A percentile compares a stretch with the other conserved stretches of the same genome.
Evolutionary conservation across 2,329 filamentous ascomycete genomes (phyloP).

Genomic region (Pseudonectria buxi): DNA sequence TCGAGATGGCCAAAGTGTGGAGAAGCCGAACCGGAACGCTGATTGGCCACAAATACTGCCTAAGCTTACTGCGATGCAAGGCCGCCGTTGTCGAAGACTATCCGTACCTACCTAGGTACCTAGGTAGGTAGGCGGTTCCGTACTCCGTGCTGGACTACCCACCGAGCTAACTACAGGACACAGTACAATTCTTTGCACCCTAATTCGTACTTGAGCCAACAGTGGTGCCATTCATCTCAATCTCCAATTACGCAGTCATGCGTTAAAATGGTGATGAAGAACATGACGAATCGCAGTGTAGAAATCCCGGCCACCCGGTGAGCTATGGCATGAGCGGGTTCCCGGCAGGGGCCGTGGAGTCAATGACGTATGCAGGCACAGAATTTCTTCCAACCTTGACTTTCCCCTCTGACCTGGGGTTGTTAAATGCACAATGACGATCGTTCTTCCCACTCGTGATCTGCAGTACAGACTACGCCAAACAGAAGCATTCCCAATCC

Average conservation of each 20-base stretch:
- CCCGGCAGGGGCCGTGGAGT: neutral
- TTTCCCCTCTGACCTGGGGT: too few relatives aligned
- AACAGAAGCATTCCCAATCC: too few relatives aligned
- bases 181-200: too few relatives aligned
- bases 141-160: too few relatives aligned
- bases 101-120: too few relatives aligned
- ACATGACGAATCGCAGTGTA: neutral
- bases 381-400: slow-evolving; percentile 3
- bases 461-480: too few relatives aligned
- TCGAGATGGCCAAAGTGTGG: slow-evolving; percentile 19
- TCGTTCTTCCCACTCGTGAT: too few relatives aligned
- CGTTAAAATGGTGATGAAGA: neutral
- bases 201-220: too few relatives aligned
- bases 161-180: too few relatives aligned
- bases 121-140: too few relatives aligned
- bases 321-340: neutral
- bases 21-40: slow-evolving; percentile 8
- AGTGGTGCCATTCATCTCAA: slow-evolving; percentile 5
- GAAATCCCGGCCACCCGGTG: too few relatives aligned
- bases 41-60: slow-evolving; percentile 13
- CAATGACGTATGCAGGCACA: slow-evolving; percentile 16
- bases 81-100: slow-evolving; percentile 8
- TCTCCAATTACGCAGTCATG: neutral
- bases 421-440: too few relatives aligned
- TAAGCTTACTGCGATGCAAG: slow-evolving; percentile 14